phyloP scores from a whole-genome alignment of 2,329 filamentous ascomycete genomes.

The Xylaria sp. region DNA sequence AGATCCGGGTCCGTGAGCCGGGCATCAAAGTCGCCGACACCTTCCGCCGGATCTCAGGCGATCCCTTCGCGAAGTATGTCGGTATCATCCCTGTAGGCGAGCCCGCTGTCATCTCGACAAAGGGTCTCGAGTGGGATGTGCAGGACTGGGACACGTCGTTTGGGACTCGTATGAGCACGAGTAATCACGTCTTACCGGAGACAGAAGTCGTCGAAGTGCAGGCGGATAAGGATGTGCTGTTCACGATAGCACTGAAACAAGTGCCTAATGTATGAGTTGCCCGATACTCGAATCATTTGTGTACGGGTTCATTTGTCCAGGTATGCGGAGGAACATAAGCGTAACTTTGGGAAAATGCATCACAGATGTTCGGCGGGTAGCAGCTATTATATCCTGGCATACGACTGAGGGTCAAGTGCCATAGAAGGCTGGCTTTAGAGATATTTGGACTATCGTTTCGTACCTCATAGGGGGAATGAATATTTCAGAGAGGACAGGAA shows the following conservation, averaged over 20 bases:
- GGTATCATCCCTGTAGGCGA: constrained; percentile 88
- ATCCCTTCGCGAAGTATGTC: constrained; percentile 78
- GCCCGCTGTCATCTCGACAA: constrained; percentile 80
- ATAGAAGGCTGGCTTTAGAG: not conserved
- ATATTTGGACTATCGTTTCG: not conserved
- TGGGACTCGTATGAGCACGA: constrained; percentile 79
- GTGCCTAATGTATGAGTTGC: constrained; percentile 5
- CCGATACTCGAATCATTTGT: not conserved
- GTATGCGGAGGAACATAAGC: not conserved
- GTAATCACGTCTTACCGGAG: constrained; percentile 75
- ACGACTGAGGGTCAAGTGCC: no score
- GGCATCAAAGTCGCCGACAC: constrained; percentile 25
- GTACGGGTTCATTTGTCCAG: not conserved
- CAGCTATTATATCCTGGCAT: not conserved
- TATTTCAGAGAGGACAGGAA: not conserved
- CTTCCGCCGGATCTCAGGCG: constrained; percentile 38
- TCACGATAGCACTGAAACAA: constrained; percentile 74
- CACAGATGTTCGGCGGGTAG: not conserved
- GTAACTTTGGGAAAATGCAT: not conserved
- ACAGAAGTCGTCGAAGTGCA: constrained; percentile 71
- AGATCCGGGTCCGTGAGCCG: constrained; percentile 70
- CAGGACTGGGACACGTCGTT: constrained; percentile 81
- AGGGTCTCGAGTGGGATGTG: constrained; percentile 92
- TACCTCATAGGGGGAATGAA: not conserved
- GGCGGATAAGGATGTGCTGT: constrained; percentile 73